Evolutionary conservation across 768 basidiomycete species (phyloP), one percentile per base, ranked within the genome.

Genomic region (Lentinula raphanica): DNA sequence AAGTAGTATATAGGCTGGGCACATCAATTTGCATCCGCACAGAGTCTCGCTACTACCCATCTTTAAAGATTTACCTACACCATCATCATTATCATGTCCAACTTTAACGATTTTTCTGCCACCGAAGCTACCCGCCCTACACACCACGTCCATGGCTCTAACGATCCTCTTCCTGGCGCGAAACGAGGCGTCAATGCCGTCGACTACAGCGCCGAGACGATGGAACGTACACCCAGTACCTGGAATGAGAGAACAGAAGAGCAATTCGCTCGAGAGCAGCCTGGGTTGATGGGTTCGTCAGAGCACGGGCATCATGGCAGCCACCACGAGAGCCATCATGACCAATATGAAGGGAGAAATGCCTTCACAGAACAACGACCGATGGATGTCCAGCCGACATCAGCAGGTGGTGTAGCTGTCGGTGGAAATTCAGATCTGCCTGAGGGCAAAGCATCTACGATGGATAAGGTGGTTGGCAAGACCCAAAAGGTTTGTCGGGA

Each of bases 381-480:
- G 0, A 46, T 78, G 15, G 68, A 66, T 44, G 76, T 74, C 21
- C 48, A 70, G 49, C 73, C 77, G 2, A 70, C 64, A 8, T 66
- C 70, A 21, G 67, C 66, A 63, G 75, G 71, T 23, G 75, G 75
- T 4, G 74, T 75, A 7, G 70, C 72, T 1, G 58, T 72, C 13
- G 74, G 65, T 42, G 74, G 71, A 2, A 59, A 64, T 17, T 65
- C 68, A 2, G 66, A 74, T 50, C 31, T 71, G 21, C 71, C 76
- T 0, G 66, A 71, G 61, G 74, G 75, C 3, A 76, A 80, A 27
- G 74, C 80, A 28, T 73, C 63, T 27, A 19, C 79, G 0, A 67
- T 74, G 7, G 85, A 87, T 69, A 86, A 81, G 68, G 58, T 84
- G 21, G 62, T 83, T 35, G 84, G 85, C 3, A 85, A 86, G 71